Conservation (phyloP, 768 basidiomycete species). For the Porphyrellus cyaneotinctus region DNA sequence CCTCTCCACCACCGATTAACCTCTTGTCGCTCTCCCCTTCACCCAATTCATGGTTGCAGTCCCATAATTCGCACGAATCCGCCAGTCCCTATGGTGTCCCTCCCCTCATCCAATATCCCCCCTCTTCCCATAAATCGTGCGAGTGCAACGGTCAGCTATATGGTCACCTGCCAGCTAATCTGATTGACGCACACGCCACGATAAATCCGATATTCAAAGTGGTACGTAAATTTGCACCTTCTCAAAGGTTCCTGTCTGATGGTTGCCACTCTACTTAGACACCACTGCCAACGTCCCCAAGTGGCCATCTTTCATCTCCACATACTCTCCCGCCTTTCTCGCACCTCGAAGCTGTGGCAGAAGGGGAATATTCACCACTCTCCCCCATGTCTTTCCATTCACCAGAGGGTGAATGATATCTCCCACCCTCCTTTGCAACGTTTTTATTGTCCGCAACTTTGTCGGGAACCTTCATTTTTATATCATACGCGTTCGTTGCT, state of each 20-base stretch:
- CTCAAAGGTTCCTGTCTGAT: constrained; percentile 4
- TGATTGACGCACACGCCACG: constrained; percentile 56
- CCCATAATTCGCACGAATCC: constrained; percentile 41
- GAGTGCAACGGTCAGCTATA: constrained; percentile 49
- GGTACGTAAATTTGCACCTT: constrained; percentile 46
- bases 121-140: constrained; percentile 40
- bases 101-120: constrained; percentile 35
- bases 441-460: constrained; percentile 21
- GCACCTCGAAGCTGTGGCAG: constrained; percentile 79
- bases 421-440: constrained; percentile 18
- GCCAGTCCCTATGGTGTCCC: constrained; percentile 35
- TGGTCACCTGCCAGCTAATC: constrained; percentile 59
- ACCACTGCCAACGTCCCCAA: constrained; percentile 45
- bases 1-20: constrained; percentile 77
- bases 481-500: constrained; percentile 28
- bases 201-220: constrained; percentile 91
- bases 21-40: constrained; percentile 68
- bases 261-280: constrained; percentile 36
- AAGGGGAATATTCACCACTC: constrained; percentile 66
- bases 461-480: constrained; percentile 27
- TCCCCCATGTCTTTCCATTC: constrained; percentile 71
- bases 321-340: constrained; percentile 72
- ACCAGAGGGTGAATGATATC: constrained; percentile 41
- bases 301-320: constrained; percentile 37
- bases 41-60: constrained; percentile 51